Evolutionary conservation across 352 stramenopile species (phyloP), one percentile per base, ranked within the genome.

Genomic region (Globisporangium heterothallicum): DNA sequence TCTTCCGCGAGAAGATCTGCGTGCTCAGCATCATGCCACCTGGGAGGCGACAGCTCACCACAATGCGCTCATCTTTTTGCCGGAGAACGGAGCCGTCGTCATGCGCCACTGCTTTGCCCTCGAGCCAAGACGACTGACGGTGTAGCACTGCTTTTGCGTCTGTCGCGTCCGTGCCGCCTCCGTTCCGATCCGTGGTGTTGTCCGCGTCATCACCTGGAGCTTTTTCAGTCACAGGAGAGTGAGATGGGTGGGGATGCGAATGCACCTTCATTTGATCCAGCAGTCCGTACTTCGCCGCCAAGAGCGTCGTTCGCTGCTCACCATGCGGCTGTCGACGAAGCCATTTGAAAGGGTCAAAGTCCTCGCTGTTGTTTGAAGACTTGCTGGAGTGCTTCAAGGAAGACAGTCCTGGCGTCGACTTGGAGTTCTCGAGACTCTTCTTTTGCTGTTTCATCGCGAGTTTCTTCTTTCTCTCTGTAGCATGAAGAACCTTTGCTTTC

Each of bases 311-410:
- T n/a, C 75, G 73, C 4, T 78, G 64, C 18, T 88, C 71, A 12
- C 74, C 74, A 29, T 79, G 68, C 0, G 70, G 69, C 26, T 69
- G 71, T 30, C 59, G 51, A 3, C 73, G 56, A 2, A 86, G 47
- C 78, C 78, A 88, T 18, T 75, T 78, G 42, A 88, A 84, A 19
- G 76, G 69, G 30, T 89, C 74, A 18, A 63, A 32, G 2, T 55
- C 49, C 2, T 47, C 38, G 26, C 25, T 35, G 22, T 10, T 44
- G 19, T 6, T 38, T 22, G 42, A 32, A 18, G 32, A 30, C 24
- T 4, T 53, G 27, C 2, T 27, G 14, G 50, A 12, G 40, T 35
- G 21, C 34, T 47, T 42, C 13, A 57, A 22, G 7, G 40, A 43
- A 6, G 22, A 36, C 27, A 57, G 19, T 13, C 27, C 41, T 26